A percentile compares a stretch with the other conserved stretches of the same genome.
Evolutionary conservation across 148 eudicot genomes (phyloP).

Genomic region (Heliamphora exappendiculata): DNA sequence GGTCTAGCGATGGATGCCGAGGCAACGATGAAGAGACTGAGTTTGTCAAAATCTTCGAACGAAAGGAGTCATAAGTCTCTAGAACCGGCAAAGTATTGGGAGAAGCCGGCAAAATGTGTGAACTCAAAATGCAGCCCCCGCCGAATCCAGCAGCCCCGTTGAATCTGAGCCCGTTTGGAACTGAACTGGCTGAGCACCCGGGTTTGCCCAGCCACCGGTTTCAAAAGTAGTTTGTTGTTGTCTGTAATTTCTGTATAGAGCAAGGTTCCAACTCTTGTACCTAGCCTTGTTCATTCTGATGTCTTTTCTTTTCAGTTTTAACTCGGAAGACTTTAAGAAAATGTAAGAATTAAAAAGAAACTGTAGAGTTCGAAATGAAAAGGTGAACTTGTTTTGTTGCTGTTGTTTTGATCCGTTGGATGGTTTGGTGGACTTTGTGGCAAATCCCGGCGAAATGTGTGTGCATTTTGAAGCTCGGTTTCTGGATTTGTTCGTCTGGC

Average conservation of each 20-base stretch:
- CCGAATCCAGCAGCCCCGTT: slow-evolving; percentile 52
- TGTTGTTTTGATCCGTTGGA: background rate
- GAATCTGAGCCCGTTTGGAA: slow-evolving; percentile 15
- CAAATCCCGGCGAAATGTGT: background rate
- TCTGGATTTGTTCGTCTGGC: background rate
- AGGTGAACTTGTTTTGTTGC: background rate
- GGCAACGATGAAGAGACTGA: slow-evolving; percentile 28
- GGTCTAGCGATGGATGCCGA: slow-evolving; percentile 18
- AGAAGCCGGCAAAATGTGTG: slow-evolving; percentile 40
- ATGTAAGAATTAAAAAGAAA: background rate
- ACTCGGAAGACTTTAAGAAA: background rate
- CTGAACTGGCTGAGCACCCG: background rate
- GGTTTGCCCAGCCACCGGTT: background rate
- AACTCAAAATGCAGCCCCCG: slow-evolving; percentile 41
- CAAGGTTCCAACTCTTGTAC: slow-evolving; percentile 39
- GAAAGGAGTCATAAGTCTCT: slow-evolving; percentile 27
- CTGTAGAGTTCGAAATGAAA: slow-evolving; percentile 19
- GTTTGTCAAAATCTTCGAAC: slow-evolving; percentile 24
- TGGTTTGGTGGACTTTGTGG: background rate
- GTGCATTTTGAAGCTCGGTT: background rate
- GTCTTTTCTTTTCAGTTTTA: background rate
- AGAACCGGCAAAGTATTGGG: slow-evolving; percentile 30
- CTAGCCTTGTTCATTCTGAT: slow-evolving; percentile 24
- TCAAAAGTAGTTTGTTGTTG: slow-evolving; percentile 9
- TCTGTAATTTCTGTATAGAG: slow-evolving; percentile 34